Evolutionary conservation across 2,329 filamentous ascomycete genomes (phyloP), one percentile per base, ranked within the genome.

Genomic region (Helotiales sp.): DNA sequence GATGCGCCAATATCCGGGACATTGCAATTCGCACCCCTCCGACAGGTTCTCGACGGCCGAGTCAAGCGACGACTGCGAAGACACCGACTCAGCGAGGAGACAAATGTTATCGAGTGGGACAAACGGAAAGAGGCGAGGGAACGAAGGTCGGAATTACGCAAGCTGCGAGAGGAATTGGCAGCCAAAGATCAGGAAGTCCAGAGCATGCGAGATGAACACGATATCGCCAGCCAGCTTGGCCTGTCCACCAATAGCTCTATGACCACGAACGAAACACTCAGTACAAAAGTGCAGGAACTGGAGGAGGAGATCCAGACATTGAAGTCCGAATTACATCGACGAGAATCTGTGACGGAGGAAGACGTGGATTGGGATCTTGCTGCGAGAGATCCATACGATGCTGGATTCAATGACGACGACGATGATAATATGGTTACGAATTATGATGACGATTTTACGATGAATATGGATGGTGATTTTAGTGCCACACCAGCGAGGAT

Each of bases 21-120:
- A 63, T 59, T 80, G 54, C 72, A 76, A 57, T 79, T 84, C 51
- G 70, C 76, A 27, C 75, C 78, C 0, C 75, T 86, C 2, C 78
- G 80, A 8, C 81, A 84, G 55, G 78, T 84, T 15, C 74, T 83
- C 7, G 79, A 84, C 38, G 82, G 81, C 6, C 79, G 84, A 13
- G 75, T 85, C 46, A 80, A 84, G 71, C 78, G 84, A 5, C 78
- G 83, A 17, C 75, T 83, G 34, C 76, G 81, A 7, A 79, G 84
- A 51, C 82, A 81, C 62, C 77, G 81, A 3, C 67, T 86, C 5
- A 84, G 82, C 62, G 82, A 83, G 61, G 80, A 86, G 71, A 79
- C 85, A 72, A 81, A 84, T 66, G 69, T 70, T 12, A 78, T 84
- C 53, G 72, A 78, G 7, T 71, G 72, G 7, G 79, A 81, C 56